These are phyloP conservation scores for Abrus precatorius DNA, from an alignment of 306 rosid genomes.

Conservation along the genomic window DNA sequence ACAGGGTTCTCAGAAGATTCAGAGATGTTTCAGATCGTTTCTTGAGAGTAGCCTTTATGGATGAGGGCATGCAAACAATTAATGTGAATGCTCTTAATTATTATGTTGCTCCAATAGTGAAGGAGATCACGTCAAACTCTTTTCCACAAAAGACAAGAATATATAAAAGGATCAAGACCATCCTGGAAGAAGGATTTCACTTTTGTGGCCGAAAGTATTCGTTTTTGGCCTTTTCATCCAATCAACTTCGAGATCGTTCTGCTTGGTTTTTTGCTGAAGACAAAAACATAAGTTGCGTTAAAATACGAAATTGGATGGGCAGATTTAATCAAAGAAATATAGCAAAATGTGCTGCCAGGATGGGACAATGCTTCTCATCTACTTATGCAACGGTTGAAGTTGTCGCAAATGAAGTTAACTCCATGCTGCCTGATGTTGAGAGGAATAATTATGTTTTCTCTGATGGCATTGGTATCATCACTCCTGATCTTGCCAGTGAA, in stretches of 20 bases:
- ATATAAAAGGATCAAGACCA: conserved; percentile 62
- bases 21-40: conserved; percentile 78
- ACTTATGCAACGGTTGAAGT: conserved; percentile 91
- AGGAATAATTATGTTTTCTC: conserved; percentile 71
- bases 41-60: conserved; percentile 89
- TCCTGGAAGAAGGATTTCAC: conserved; percentile 70
- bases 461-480: conserved; percentile 86
- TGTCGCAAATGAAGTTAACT: conserved; percentile 58
- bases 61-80: conserved; percentile 86
- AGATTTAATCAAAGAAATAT: conserved; percentile 60
- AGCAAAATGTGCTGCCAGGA: conserved; percentile 92
- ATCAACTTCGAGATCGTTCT: conserved; percentile 87
- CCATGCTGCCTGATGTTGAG: conserved; percentile 59
- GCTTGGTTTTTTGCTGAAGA: conserved; percentile 91
- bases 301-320: conserved; percentile 78
- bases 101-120: conserved; percentile 80
- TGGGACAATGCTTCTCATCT: conserved; percentile 92
- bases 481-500: conserved; percentile 84
- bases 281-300: conserved; percentile 15
- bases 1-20: conserved; percentile 78
- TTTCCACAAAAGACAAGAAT: conserved; percentile 69
- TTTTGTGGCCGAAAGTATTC: conserved; percentile 75
- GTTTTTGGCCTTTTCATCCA: conserved; percentile 86
- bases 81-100: conserved; percentile 65
- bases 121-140: conserved; percentile 67